Evolutionary conservation across 1,139 yeast species (phyloP), one percentile per base, ranked within the genome.

Genomic region (Yamadazyma oceani): DNA sequence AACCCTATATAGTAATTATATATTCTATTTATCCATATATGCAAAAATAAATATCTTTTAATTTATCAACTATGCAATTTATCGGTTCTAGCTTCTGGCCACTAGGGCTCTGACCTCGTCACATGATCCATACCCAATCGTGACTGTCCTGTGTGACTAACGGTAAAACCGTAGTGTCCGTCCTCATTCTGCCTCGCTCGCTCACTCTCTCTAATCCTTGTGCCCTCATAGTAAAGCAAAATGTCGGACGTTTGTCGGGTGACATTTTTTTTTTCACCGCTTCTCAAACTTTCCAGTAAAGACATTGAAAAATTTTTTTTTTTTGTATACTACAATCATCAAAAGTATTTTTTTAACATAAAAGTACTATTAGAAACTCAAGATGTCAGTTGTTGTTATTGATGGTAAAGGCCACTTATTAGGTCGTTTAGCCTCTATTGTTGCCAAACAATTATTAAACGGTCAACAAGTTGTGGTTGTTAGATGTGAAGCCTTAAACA

Each of bases 401-500:
- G 95, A 86, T 78, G 95, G 94, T 80, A 90, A 92, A 89, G 98
- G 97, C 74, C 99, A 92, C 78, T 86, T 92, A 69, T 85, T 92
- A 72, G 99, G 99, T 76, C 97, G 99, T 82, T 88, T 92, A 73
- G 98, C 98, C 62, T 88, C 97, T 62, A 85, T 84, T 66, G 90
- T 92, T 68, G 96, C 99, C 73, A 92, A 92, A 85, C 97, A 92
- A 81, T 75, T 92, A 63, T 85, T 92, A 72, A 85, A 86, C 78
- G 99, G 99, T 62, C 97, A 94, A 82, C 87, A 89, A 78, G 81
- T 92, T 68, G 96, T 90, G 62, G 84, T 92, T 62, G 98, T 92
- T 69, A 88, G 99, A 81, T 80, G 92, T 70, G 98, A 92, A 81
- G 88, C 92, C 62, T 82, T 92, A 73, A 92, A 94, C 92, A 89